Conservation (phyloP, 208 protist genomes). For the Crithidia bombi region DNA sequence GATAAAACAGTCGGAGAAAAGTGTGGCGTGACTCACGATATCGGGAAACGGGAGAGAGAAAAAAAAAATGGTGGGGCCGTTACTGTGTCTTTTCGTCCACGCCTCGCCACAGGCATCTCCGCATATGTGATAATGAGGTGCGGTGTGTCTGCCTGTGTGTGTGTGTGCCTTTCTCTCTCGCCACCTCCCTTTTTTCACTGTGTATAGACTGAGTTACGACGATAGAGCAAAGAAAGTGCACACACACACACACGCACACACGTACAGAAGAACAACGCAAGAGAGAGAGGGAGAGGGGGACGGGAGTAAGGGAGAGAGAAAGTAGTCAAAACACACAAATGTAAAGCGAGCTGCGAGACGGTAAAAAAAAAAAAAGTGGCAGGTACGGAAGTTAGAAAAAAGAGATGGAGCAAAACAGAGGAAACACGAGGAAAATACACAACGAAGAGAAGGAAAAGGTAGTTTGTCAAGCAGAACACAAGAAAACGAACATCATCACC, state of each 20-base stretch:
- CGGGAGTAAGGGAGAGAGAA: slow-evolving; percentile 18
- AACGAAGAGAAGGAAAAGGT: too few species aligned
- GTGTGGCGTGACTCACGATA: too few species aligned
- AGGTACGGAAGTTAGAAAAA: slow-evolving; percentile 18
- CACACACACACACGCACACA: background rate
- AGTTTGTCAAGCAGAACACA: too few species aligned
- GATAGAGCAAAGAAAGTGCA: background rate
- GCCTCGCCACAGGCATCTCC: too few species aligned
- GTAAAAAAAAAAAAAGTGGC: slow-evolving; percentile 15
- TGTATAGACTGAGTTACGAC: background rate
- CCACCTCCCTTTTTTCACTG: background rate
- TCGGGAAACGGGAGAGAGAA: too few species aligned
- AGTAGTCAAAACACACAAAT: slow-evolving; percentile 1
- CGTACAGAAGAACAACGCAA: slow-evolving; percentile 11
- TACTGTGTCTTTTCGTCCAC: too few species aligned
- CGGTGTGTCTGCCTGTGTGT: background rate
- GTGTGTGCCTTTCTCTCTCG: background rate
- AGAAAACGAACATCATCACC: too few species aligned
- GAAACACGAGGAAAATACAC: background rate
- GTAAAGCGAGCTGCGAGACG: background rate
- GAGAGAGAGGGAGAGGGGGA: slow-evolving; percentile 17
- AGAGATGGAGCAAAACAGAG: background rate
- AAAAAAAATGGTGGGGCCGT: too few species aligned
- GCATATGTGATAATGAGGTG: too few species aligned
- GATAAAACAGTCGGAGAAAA: too few species aligned